Evolutionary conservation across 2,329 filamentous ascomycete genomes (phyloP), one percentile per base, ranked within the genome.

Genomic region (Tolypocladium tropicale): DNA sequence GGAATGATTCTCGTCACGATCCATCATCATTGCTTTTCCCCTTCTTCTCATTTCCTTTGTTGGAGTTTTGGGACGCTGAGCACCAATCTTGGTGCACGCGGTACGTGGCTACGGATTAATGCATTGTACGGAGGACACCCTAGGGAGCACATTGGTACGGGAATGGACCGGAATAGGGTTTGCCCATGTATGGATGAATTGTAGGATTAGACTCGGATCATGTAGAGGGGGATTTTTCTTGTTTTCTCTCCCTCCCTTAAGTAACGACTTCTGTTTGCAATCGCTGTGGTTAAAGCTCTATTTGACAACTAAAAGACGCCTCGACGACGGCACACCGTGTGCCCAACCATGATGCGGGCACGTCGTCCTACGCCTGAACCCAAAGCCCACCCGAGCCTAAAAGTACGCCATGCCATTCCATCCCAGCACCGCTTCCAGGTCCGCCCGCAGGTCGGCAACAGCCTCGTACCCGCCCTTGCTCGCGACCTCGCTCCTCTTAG

Each of bases 401-500:
- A 83, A 75, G 68, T 80, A 85, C 28, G 72, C 74, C 67, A 91
- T 67, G 0, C 87, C 88, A 56, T 78, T 79, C 62, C 86, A 88
- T 21, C 79, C 78, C 33, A 89, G 60, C 57, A 83, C 70, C 2
- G 77, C 76, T 62, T 87, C 84, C 65, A 92, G 67, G 75, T 94
- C 89, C 2, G 78, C 82, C 65, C 86, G 78, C 61, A 92, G 77
- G 66, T 85, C 84, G 72, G 81, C 86, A 23, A 83, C 78, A 59
- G 82, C 80, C 7, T 74, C 71, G 12, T 81, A 83, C 0, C 90
- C 92, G 2, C 89, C 86, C 61, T 90, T 81, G 0, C 83, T 81
- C 1, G 90, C 81, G 50, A 93, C 83, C 71, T 95, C 91, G 7
- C 77, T 79, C 62, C 86, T 76, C 61, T 86, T 82, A 53, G 86